Evolutionary conservation across 768 basidiomycete genomes (phyloP).

Genomic region (Lentinula lateritia): DNA sequence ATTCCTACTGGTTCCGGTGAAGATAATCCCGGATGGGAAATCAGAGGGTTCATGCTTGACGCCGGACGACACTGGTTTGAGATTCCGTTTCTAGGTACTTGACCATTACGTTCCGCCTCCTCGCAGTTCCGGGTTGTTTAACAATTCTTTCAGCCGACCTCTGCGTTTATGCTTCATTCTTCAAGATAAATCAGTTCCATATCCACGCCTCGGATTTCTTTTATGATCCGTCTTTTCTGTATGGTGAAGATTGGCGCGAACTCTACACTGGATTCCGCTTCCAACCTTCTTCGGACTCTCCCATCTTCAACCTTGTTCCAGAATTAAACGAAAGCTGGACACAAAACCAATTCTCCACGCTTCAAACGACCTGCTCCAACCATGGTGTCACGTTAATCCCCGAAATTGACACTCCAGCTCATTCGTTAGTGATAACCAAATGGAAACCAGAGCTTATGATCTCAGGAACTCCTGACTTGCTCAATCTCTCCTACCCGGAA

Average conservation of each 20-base stretch:
- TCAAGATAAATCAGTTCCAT: conserved; percentile 39
- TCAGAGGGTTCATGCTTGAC: conserved; percentile 42
- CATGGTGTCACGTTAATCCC: conserved; percentile 35
- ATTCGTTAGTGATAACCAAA: conserved; percentile 37
- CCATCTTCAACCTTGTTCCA: conserved; percentile 28
- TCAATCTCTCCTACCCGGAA: conserved; percentile 35
- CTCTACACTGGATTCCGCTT: conserved; percentile 39
- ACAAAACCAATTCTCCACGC: conserved; percentile 19
- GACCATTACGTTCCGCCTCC: not conserved
- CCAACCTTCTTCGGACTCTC: conserved; percentile 27
- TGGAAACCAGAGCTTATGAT: conserved; percentile 39
- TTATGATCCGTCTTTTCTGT: conserved; percentile 8
- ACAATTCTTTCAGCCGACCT: conserved; percentile 25
- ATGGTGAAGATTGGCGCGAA: conserved; percentile 29
- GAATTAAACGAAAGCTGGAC: conserved; percentile 37
- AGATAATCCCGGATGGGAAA: conserved; percentile 38
- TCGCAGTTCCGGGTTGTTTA: not conserved
- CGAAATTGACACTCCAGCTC: conserved; percentile 39
- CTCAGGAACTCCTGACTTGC: conserved; percentile 23
- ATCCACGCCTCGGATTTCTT: conserved; percentile 35
- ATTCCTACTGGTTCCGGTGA: conserved; percentile 28
- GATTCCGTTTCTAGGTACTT: conserved; percentile 29
- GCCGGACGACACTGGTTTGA: conserved; percentile 40
- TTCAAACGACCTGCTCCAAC: conserved; percentile 30
- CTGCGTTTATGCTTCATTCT: conserved; percentile 39